These are phyloP conservation scores for Agrostemma githago DNA, from an alignment of 148 eudicot species.

Conservation along the genomic window DNA sequence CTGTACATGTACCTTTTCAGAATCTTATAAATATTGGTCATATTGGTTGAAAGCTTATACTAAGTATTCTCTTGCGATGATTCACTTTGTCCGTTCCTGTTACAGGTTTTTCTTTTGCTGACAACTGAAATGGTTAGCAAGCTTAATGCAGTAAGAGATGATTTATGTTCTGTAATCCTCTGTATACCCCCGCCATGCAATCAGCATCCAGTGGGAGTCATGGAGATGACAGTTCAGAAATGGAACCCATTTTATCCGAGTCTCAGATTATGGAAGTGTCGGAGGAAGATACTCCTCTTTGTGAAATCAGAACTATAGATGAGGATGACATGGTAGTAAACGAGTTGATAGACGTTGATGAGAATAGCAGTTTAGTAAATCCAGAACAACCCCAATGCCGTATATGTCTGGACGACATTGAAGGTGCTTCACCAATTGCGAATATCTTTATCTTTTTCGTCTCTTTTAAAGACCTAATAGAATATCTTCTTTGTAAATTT, in stretches of 20 bases:
- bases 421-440: constrained; percentile 42
- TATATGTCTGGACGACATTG: constrained; percentile 74
- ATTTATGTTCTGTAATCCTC: constrained; percentile 28
- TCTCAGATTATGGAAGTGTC: constrained; percentile 36
- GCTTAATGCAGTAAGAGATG: constrained; percentile 34
- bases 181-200: constrained; percentile 54
- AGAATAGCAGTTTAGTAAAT: constrained; percentile 50
- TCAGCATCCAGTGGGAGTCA: constrained; percentile 53
- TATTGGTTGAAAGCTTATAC: constrained; percentile 3
- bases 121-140: constrained; percentile 44
- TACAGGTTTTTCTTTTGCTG: constrained; percentile 43
- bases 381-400: constrained; percentile 83
- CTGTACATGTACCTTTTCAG: background rate
- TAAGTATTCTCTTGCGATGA: background rate
- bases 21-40: background rate
- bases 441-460: constrained; percentile 7
- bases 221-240: constrained; percentile 64
- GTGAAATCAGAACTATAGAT: constrained; percentile 65
- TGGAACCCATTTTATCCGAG: constrained; percentile 74
- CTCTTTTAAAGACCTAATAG: background rate
- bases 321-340: constrained; percentile 37
- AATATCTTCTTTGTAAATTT: background rate
- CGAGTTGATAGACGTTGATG: constrained; percentile 36
- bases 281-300: constrained; percentile 48
- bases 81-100: background rate